phyloP scores from a whole-genome alignment of 768 basidiomycete species.

The Chalciporus piperatus region DNA sequence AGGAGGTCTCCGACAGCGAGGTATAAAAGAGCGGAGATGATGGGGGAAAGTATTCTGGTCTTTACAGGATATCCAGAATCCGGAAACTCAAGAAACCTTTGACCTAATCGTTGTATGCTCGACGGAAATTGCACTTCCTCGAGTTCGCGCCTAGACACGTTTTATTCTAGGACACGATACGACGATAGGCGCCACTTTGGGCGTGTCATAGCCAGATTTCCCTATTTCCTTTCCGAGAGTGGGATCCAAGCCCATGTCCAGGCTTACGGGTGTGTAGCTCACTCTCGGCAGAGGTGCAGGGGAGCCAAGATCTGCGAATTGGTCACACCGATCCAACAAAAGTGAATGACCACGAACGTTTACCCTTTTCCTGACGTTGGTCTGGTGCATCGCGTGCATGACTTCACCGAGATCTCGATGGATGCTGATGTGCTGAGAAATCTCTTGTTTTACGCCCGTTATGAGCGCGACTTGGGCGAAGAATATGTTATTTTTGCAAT shows the following conservation, averaged over 20 bases:
- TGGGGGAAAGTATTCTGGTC: background rate
- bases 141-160: constrained; percentile 1
- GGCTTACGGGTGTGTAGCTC: background rate
- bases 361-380: background rate
- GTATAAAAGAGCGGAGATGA: constrained; percentile 14
- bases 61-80: background rate
- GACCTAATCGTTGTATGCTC: background rate
- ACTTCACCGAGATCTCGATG: background rate
- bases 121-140: constrained; percentile 2
- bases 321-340: background rate
- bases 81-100: background rate
- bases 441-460: background rate
- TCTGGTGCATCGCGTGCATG: background rate
- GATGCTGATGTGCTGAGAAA: background rate
- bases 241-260: background rate
- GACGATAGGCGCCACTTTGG: constrained; percentile 1
- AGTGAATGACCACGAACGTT: background rate
- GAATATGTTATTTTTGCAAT: no score
- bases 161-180: background rate
- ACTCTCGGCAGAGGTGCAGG: constrained; percentile 13
- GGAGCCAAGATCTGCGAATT: background rate
- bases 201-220: background rate
- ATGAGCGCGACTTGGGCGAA: background rate
- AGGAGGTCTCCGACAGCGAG: background rate
- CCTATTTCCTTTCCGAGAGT: constrained; percentile 8